A percentile compares a stretch with the other conserved stretches of the same genome.
These are phyloP conservation scores for Ettlia oleoabundans DNA, from an alignment of 139 green algal genomes.

Conservation along the genomic window DNA sequence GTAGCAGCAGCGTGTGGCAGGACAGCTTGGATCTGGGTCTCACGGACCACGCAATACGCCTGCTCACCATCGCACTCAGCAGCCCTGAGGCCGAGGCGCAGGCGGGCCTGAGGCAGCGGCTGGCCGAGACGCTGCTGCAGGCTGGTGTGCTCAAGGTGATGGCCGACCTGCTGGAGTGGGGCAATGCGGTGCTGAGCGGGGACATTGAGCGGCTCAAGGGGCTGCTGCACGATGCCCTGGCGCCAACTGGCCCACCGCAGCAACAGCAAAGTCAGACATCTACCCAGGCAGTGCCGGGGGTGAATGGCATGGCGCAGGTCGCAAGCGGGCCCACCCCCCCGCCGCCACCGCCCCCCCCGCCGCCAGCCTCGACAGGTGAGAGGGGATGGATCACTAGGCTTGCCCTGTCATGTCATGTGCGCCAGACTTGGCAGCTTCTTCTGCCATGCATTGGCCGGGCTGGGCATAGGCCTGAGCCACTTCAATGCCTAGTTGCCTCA, in stretches of 20 bases:
- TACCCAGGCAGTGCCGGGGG: too few relatives aligned
- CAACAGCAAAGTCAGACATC: too few relatives aligned
- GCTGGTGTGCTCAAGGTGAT: conserved; percentile 38
- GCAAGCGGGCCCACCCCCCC: not conserved
- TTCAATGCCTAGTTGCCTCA: not conserved
- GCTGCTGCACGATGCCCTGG: not conserved
- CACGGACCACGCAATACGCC: conserved; percentile 14
- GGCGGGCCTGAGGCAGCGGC: not conserved
- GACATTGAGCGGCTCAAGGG: conserved; percentile 30
- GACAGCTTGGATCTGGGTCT: conserved; percentile 10
- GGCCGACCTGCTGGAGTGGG: conserved; percentile 34
- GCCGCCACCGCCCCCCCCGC: not conserved
- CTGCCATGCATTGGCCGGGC: too few relatives aligned
- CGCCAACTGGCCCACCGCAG: too few relatives aligned
- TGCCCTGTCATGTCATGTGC: too few relatives aligned
- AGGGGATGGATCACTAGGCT: not conserved
- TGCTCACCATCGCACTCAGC: conserved; percentile 17
- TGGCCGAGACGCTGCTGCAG: conserved; percentile 24
- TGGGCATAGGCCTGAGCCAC: too few relatives aligned
- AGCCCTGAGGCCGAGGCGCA: not conserved
- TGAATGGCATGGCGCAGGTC: not conserved
- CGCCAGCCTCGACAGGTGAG: not conserved
- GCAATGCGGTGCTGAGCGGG: conserved; percentile 8
- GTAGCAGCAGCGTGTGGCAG: not conserved
- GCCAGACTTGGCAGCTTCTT: too few relatives aligned